Evolutionary conservation across 345 rosid genomes (phyloP).

Genomic region (Anacardium occidentale): DNA sequence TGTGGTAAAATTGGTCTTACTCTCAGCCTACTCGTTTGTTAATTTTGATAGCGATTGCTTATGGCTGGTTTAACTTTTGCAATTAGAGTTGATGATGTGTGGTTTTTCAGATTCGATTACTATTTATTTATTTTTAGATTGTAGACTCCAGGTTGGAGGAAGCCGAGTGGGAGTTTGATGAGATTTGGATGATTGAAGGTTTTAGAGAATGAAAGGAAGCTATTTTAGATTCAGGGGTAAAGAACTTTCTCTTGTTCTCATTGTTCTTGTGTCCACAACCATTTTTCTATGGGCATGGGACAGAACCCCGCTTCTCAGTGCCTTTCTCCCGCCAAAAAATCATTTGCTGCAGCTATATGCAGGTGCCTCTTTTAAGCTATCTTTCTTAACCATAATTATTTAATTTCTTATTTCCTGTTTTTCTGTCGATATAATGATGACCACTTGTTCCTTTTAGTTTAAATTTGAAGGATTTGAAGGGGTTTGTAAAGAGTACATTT

Average conservation of each 20-base stretch:
- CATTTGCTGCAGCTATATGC: constrained; percentile 40
- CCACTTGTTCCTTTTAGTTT: neutral
- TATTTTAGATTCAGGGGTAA: constrained; percentile 39
- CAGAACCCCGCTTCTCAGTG: constrained; percentile 40
- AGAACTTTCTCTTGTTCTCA: constrained; percentile 51
- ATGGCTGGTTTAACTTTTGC: neutral
- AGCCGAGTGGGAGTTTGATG: constrained; percentile 6
- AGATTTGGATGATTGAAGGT: constrained; percentile 14
- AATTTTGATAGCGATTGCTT: neutral
- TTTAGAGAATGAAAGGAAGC: constrained; percentile 61
- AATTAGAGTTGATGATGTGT: neutral
- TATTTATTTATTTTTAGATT: neutral
- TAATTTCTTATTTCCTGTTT: neutral
- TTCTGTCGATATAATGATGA: neutral
- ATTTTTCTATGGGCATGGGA: constrained; percentile 64
- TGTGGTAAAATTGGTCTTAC: neutral
- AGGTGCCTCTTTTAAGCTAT: constrained; percentile 34
- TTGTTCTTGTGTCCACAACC: constrained; percentile 52
- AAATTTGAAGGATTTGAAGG: neutral
- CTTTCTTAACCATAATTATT: neutral
- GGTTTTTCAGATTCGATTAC: neutral
- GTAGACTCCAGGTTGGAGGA: neutral
- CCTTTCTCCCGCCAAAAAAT: constrained; percentile 49
- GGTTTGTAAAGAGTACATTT: neutral
- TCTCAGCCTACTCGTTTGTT: neutral